Percentiles rank a stretch among this genome's conserved stretches.
These are phyloP conservation scores for Pisolithus orientalis DNA, from an alignment of 768 basidiomycete genomes.

Conservation along the genomic window DNA sequence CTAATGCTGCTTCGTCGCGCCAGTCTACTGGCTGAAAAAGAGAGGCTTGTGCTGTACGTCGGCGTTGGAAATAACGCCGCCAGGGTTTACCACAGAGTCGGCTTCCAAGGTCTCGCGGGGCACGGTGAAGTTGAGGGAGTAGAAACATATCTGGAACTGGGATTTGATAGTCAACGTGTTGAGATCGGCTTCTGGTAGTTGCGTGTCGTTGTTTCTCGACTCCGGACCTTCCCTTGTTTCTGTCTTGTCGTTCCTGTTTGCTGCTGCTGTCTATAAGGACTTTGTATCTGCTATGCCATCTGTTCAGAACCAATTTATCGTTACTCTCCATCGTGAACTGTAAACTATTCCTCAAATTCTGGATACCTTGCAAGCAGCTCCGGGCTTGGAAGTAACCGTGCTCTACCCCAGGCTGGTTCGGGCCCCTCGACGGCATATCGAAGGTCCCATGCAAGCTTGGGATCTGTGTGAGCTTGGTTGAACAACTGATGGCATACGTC, in stretches of 20 bases:
- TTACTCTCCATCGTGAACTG: conserved; percentile 27
- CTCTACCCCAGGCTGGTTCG: conserved; percentile 19
- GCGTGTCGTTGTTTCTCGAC: not conserved
- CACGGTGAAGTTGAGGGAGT: conserved; percentile 35
- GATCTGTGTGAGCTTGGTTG: conserved; percentile 5
- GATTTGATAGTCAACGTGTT: conserved; percentile 45
- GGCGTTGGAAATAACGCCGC: conserved; percentile 45
- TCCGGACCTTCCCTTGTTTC: not conserved
- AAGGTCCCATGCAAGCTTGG: no score
- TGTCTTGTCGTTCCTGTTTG: not conserved
- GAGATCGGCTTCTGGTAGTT: conserved; percentile 63
- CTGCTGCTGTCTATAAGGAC: not conserved
- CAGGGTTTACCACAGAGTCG: conserved; percentile 56
- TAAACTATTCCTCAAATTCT: conserved; percentile 28
- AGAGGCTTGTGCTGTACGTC: conserved; percentile 59
- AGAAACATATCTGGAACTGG: conserved; percentile 56
- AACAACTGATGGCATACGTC: conserved; percentile 12
- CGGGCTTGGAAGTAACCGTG: conserved; percentile 35
- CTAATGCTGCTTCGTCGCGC: conserved; percentile 5
- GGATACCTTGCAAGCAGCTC: conserved; percentile 40
- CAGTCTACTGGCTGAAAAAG: conserved; percentile 34
- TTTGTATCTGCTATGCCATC: no score
- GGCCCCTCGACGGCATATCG: conserved; percentile 37
- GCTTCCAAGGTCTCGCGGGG: conserved; percentile 51
- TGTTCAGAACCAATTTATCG: no score